phyloP scores from a whole-genome alignment of 2,329 filamentous ascomycete genomes.

The Fusarium sp. region DNA sequence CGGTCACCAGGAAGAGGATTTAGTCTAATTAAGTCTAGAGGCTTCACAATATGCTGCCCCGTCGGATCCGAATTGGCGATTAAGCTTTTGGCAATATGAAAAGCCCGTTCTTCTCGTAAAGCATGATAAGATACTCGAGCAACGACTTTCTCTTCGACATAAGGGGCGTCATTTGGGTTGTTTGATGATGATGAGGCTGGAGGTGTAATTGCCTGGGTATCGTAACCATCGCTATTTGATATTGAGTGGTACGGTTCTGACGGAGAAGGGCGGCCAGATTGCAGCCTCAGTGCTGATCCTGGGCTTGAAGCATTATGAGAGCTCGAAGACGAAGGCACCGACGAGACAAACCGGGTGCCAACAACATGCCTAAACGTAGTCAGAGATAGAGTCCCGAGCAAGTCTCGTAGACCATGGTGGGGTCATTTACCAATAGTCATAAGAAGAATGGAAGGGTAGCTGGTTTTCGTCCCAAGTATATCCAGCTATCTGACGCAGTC shows the following conservation, averaged over 20 bases:
- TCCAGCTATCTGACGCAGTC: constrained; percentile 76
- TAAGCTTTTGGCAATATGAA: constrained; percentile 81
- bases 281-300: constrained; percentile 55
- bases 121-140: constrained; percentile 86
- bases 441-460: constrained; percentile 72
- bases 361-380: constrained; percentile 68
- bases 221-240: constrained; percentile 51
- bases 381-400: constrained; percentile 12
- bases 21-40: constrained; percentile 81
- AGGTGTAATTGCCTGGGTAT: constrained; percentile 52
- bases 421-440: constrained; percentile 81
- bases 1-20: constrained; percentile 75
- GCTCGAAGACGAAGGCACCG: constrained; percentile 60
- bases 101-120: constrained; percentile 86
- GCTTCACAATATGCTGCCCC: constrained; percentile 80
- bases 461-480: constrained; percentile 79
- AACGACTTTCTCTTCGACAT: constrained; percentile 74
- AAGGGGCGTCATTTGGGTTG: constrained; percentile 59
- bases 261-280: constrained; percentile 57
- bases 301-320: constrained; percentile 59
- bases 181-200: constrained; percentile 49
- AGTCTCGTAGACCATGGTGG: not conserved
- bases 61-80: constrained; percentile 77
- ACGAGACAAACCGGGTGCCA: constrained; percentile 69
- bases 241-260: constrained; percentile 54